These are phyloP conservation scores for Pleurotus platypus DNA, from an alignment of 768 basidiomycete species.

Conservation along the genomic window DNA sequence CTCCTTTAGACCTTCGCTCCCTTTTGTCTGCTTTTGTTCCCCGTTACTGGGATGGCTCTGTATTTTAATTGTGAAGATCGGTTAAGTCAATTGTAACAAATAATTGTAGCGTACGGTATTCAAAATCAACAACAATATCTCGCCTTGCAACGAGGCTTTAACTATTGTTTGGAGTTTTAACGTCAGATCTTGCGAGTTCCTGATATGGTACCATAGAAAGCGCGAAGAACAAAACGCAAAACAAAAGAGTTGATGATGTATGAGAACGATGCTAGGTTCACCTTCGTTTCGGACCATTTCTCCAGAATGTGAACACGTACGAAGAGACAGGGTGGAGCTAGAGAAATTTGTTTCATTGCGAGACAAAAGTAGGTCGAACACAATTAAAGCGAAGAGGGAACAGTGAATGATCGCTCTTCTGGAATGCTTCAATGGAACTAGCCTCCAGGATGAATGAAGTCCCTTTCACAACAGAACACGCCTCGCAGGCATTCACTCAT, in stretches of 20 bases:
- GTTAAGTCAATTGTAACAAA: conserved; percentile 3
- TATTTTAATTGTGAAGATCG: neutral
- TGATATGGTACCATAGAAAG: no score
- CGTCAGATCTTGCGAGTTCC: neutral
- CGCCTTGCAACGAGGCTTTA: neutral
- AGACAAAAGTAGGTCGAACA: no score
- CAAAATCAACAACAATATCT: neutral
- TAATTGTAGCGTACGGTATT: neutral
- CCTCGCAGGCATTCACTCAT: no score
- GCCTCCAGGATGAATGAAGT: neutral
- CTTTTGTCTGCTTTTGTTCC: neutral
- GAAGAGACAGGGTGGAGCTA: no score
- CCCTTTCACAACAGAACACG: no score
- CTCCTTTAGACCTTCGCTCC: conserved; percentile 12
- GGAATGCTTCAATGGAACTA: neutral
- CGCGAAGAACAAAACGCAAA: no score
- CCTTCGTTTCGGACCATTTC: no score
- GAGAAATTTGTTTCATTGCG: no score
- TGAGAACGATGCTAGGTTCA: no score
- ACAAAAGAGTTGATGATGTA: no score
- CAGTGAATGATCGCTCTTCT: neutral
- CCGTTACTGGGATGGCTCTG: neutral
- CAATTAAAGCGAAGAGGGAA: neutral
- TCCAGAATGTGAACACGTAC: no score
- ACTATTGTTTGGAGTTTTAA: neutral